Base-by-base conservation (phyloP, 768 basidiomycete genomes). In the Trametes coccinea region DNA sequence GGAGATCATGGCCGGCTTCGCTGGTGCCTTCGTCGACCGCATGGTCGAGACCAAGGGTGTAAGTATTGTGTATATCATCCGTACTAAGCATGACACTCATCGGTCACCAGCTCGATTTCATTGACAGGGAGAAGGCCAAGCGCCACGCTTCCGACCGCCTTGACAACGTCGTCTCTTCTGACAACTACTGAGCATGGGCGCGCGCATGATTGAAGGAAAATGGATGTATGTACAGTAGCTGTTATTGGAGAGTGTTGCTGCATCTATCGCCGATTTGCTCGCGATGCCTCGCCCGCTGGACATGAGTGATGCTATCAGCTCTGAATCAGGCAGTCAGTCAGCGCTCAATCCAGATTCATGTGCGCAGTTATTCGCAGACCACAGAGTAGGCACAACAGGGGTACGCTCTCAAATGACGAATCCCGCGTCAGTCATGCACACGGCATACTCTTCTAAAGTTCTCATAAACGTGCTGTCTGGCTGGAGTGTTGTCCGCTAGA, bases 21-120 rank as follows among this genome's bases (percentile, higher is more conserved):
- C 76, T 53, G 87, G 80, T 62, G 82, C 73, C 16, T 82, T 85
- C 71, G 66, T 89, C 60, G 81, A 83, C 66, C 79, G 72, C 52
- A 56, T 82, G 2, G 67, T 82, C 17, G 88, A 89, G 74, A 84
- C 84, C 64, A 85, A 83, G 66, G 84, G 83, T 27, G 79, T 80
- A 69, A 57, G 77, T 37, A 37, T 71, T 43, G 10, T 2, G 17
- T 27, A 10, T 37, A 11, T 41, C 41, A 43, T 31, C 31, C 34
- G 4, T 41, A 43, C 1, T 29, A 14, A 52, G 50, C 17, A 16
- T 46, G 30, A 44, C 41, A 52, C 22, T 62, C 39, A 40, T 31
- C 31, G 41, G 37, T 6, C 29, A 29, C 9, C 50, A 77, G 74
- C 78, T 84, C 31, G 80, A 84, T 70, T 77, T 70, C 37, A 14